phyloP scores from a whole-genome alignment of 805 yeast genomes.

The Candida koratica region DNA sequence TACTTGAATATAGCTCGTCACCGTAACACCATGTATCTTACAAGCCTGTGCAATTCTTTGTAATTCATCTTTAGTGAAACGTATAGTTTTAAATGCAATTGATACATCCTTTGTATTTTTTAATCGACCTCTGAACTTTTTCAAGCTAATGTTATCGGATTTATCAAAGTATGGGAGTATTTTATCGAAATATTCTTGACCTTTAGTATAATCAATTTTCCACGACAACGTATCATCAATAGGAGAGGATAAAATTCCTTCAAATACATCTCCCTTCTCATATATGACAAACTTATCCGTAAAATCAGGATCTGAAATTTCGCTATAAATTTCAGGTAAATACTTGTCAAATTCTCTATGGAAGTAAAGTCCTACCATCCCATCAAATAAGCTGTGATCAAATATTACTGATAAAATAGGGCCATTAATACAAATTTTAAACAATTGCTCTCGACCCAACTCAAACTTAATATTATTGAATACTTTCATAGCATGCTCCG shows the following conservation, averaged over 20 bases:
- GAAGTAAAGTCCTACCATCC: conserved; percentile 31
- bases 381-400: conserved; percentile 41
- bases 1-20: conserved; percentile 30
- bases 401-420: conserved; percentile 23
- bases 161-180: conserved; percentile 7
- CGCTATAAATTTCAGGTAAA: conserved; percentile 15
- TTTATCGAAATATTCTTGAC: conserved; percentile 10
- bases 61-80: conserved; percentile 24
- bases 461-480: conserved; percentile 20
- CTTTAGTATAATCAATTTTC: conserved; percentile 23
- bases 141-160: neutral
- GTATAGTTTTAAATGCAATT: conserved; percentile 17
- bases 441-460: conserved; percentile 24
- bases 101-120: conserved; percentile 5
- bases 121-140: conserved; percentile 13
- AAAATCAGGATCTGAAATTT: neutral
- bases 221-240: conserved; percentile 28
- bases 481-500: conserved; percentile 28
- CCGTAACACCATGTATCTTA: conserved; percentile 26
- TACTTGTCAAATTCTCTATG: conserved; percentile 31
- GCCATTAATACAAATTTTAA: conserved; percentile 26
- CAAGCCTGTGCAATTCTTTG: conserved; percentile 23
- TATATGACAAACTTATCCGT: conserved; percentile 1
- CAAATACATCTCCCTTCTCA: conserved; percentile 15
- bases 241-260: conserved; percentile 30